Conservation (phyloP, 345 rosid species). For the Eucalyptus erythrocorys region DNA sequence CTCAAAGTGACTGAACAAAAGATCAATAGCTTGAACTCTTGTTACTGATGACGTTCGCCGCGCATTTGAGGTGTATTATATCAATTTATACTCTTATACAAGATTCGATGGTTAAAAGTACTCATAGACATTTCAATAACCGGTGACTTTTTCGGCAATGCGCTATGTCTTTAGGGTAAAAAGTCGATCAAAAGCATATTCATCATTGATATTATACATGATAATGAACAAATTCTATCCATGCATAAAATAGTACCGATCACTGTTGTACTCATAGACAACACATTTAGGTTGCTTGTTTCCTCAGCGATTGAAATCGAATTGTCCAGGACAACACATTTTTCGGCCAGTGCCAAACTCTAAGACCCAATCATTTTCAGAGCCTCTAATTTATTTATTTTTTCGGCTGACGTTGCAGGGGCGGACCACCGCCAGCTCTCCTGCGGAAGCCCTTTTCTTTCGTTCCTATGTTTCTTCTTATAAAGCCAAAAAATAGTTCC, state of each 20-base stretch:
- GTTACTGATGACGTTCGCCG: accelerated
- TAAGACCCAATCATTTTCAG: not conserved
- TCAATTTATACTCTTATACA: not conserved
- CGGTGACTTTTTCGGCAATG: not conserved
- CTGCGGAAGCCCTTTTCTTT: not conserved
- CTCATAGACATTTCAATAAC: not conserved
- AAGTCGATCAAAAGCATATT: not conserved
- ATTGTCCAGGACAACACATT: not conserved
- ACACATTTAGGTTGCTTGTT: not conserved
- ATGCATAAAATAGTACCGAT: not conserved
- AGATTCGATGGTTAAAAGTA: not conserved
- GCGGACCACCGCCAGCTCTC: not conserved
- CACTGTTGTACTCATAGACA: too few species aligned
- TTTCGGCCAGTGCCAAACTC: not conserved
- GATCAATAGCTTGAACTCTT: not conserved
- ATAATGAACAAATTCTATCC: not conserved
- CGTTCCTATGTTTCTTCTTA: not conserved
- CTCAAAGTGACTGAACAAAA: not conserved
- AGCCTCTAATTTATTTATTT: not conserved
- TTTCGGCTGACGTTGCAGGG: too few species aligned
- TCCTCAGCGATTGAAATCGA: not conserved
- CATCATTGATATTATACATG: not conserved
- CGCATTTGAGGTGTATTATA: too few species aligned
- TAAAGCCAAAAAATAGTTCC: not conserved
- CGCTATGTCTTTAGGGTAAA: not conserved